Evolutionary conservation across 2,329 filamentous ascomycete species (phyloP), one percentile per base, ranked within the genome.

Genomic region (Botrytis paeoniae): DNA sequence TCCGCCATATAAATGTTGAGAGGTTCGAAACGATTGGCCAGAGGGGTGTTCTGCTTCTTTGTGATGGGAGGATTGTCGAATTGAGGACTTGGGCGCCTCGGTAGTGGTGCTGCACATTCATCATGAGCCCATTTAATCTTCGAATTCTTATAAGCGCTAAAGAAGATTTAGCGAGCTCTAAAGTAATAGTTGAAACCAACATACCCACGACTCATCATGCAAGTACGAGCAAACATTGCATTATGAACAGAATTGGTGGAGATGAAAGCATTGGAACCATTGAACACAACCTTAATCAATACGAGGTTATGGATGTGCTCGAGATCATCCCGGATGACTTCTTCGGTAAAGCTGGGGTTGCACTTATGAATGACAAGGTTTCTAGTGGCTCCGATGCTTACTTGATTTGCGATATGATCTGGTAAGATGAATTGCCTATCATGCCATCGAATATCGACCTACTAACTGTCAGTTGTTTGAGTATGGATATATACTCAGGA

Each of bases 281-380:
- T 81, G 80, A 92, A 91, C 12, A 83, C 82, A 62, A 96, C 83
- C 61, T 87, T 87, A 78, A 96, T 85, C 18, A 97, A 87, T 35
- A 91, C 84, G 1, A 97, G 85, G 75, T 93, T 93, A 83, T 95
- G 90, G 74, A 97, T 95, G 80, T 97, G 93, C 37, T 94, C 91
- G 54, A 96, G 85, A 77, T 97, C 92, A 7, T 90, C 86, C 18
- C 91, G 89, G 75, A 97, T 89, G 25, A 83, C 82, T 12, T 87
- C 83, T 76, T 90, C 90, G 0, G 89, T 93, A 76, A 92, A 83
- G 70, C 83, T 86, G 70, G 83, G 83, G 77, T 85, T 85, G 76
- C 87, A 88, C 16, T 86, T 86, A 73, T 87, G 87, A 60, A 97
- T 87, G 32, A 95, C 83, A 54, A 97, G 81, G 78, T 95, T 96